Base-by-base conservation (phyloP, 139 green algal genomes). In the Micromonas commoda region DNA sequence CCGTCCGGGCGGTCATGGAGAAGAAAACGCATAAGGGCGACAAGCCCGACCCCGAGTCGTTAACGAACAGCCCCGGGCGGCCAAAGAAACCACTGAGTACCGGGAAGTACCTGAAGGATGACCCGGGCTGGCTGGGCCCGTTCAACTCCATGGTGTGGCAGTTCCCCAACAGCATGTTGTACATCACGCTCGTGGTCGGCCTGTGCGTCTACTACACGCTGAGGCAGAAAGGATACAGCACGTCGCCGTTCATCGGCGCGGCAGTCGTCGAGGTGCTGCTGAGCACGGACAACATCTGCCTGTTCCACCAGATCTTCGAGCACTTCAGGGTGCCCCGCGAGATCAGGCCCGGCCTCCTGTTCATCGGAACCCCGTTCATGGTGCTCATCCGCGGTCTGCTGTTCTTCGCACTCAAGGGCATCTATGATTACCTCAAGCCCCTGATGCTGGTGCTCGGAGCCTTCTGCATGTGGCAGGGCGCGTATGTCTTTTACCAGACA, bases 291-390 rank as follows among this genome's bases (percentile, higher is more conserved):
- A 73, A 73, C 33, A 26, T 73, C 16, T 33, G 34, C 2, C 29
- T 73, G 6, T 73, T 73, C 37, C 66, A 53, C 24, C 66, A 52
- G 20, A 45, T 73, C 31, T 73, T 73, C 5, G 33, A 57, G 13
- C 26, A 16, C 16, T 73, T 73, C 3, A 52, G 37, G 16, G 66
- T 73, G 28, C 66, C 66, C 2, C 23, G 23, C 1, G n/a, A n/a
- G 32, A 51, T 20, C 26, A 33, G 66, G 33, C 66, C 66, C 32
- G 33, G 66, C 16, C 52, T 73, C 31, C 37, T 73, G 33, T 3
- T 73, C 29, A 2, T n/a, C 32, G 66, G 66, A 1, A 51, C 37
- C 1, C 66, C 66, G 66, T 28, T 73, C 23, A 45, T 73, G 66
- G 31, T 73, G 20, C 32, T 13, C 16, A 35, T 73, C 2, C 66